phyloP scores from a whole-genome alignment of 768 basidiomycete genomes.

The Boletus pseudo-olivaceus region DNA sequence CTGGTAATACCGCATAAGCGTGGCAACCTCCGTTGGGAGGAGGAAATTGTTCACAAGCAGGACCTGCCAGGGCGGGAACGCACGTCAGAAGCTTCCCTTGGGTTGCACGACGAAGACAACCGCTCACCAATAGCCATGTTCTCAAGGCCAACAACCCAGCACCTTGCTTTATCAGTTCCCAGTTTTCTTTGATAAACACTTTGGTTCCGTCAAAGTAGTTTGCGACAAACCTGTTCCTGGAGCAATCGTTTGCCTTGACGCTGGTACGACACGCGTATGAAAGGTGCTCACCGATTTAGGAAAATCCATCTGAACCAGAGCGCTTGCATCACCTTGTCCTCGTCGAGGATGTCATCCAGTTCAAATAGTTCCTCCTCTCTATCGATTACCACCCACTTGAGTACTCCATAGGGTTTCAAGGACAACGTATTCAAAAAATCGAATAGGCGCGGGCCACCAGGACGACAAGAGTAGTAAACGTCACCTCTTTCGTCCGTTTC shows the following conservation, averaged over 20 bases:
- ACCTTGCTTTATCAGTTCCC: slow-evolving; percentile 63
- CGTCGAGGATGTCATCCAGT: slow-evolving; percentile 64
- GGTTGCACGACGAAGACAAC: neutral
- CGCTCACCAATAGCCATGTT: slow-evolving; percentile 55
- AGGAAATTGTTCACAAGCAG: slow-evolving; percentile 55
- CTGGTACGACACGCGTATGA: neutral
- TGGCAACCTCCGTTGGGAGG: slow-evolving; percentile 45
- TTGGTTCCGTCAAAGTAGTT: slow-evolving; percentile 52
- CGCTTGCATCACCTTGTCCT: slow-evolving; percentile 76
- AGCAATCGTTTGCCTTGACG: neutral
- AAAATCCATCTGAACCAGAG: slow-evolving; percentile 77
- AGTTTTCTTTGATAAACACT: slow-evolving; percentile 57
- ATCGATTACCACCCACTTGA: slow-evolving; percentile 68
- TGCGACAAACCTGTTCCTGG: slow-evolving; percentile 52
- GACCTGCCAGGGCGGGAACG: slow-evolving; percentile 37
- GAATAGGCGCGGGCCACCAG: slow-evolving; percentile 60
- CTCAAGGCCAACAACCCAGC: slow-evolving; percentile 66
- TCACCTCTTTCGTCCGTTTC: slow-evolving; percentile 45
- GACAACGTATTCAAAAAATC: slow-evolving; percentile 62
- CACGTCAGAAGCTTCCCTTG: neutral
- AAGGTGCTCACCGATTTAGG: slow-evolving; percentile 47
- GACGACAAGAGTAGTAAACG: slow-evolving; percentile 59
- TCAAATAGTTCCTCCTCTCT: slow-evolving; percentile 76
- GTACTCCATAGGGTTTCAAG: slow-evolving; percentile 58
- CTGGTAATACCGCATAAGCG: slow-evolving; percentile 55